Evolutionary conservation across 768 basidiomycete genomes (phyloP).

Genomic region (Tephrocybe sp.): DNA sequence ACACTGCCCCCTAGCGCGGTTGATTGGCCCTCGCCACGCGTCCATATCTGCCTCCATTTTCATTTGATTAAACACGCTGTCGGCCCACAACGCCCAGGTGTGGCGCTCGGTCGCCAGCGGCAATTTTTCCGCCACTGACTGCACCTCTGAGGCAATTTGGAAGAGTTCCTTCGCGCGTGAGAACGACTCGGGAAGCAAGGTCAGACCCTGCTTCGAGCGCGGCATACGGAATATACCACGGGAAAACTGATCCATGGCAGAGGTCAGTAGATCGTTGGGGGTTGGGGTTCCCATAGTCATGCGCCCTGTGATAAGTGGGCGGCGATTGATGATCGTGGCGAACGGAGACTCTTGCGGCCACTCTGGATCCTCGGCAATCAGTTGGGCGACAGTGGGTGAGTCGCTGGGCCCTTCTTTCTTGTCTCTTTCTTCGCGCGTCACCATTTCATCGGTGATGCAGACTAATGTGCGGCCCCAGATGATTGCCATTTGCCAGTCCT

Average conservation of each 20-base stretch:
- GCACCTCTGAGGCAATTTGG: constrained; percentile 60
- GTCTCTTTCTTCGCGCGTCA: constrained; percentile 24
- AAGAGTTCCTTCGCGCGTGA: constrained; percentile 58
- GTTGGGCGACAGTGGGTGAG: constrained; percentile 12
- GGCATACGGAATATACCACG: constrained; percentile 74
- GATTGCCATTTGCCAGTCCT: constrained; percentile 70
- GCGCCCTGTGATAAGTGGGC: constrained; percentile 48
- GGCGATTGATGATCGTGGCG: constrained; percentile 41
- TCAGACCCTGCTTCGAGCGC: constrained; percentile 27
- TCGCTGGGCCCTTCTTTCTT: constrained; percentile 2
- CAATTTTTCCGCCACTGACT: constrained; percentile 58
- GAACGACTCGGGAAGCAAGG: constrained; percentile 31
- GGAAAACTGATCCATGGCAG: constrained; percentile 69
- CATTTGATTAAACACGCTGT: constrained; percentile 61
- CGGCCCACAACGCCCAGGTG: constrained; percentile 61
- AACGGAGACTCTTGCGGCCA: constrained; percentile 56
- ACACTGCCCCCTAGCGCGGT: constrained; percentile 47
- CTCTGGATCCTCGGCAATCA: constrained; percentile 35
- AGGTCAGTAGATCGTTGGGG: constrained; percentile 50
- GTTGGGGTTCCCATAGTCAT: constrained; percentile 39
- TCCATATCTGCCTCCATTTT: constrained; percentile 56
- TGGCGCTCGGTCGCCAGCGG: constrained; percentile 39
- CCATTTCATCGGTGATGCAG: constrained; percentile 52
- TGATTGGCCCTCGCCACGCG: constrained; percentile 45
- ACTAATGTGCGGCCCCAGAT: constrained; percentile 67